Evolutionary conservation across 768 basidiomycete genomes (phyloP).

Genomic region (Butyriboletus loyo): DNA sequence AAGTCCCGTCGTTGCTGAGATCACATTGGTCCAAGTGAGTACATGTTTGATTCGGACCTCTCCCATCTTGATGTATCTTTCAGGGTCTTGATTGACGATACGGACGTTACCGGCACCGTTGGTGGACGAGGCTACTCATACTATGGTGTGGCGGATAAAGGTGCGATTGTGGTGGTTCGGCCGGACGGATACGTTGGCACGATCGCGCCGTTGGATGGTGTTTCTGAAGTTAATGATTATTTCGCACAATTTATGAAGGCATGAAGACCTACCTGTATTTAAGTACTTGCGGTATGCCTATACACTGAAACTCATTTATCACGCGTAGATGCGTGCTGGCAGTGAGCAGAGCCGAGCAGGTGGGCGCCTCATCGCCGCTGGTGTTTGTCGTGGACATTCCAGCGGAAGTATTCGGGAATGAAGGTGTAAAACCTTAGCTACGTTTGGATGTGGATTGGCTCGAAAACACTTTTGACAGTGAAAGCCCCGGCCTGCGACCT

Average conservation of each 20-base stretch:
- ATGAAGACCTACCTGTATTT: background rate
- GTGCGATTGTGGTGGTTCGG: slow-evolving; percentile 30
- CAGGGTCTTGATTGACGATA: slow-evolving; percentile 62
- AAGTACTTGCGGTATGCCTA: too few relatives aligned
- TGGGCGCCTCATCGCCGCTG: too few relatives aligned
- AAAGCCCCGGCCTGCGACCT: too few relatives aligned
- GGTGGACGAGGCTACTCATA: slow-evolving; percentile 56
- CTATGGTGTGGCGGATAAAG: slow-evolving; percentile 41
- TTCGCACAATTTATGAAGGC: slow-evolving; percentile 42
- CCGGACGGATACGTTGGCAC: slow-evolving; percentile 57
- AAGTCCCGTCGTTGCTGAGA: slow-evolving; percentile 33
- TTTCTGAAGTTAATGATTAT: slow-evolving; percentile 41
- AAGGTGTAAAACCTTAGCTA: too few relatives aligned
- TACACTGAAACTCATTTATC: too few relatives aligned
- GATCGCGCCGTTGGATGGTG: slow-evolving; percentile 46
- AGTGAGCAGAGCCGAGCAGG: too few relatives aligned
- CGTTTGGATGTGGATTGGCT: too few relatives aligned
- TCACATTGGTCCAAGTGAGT: slow-evolving; percentile 44
- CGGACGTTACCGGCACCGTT: slow-evolving; percentile 38
- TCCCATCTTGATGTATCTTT: background rate
- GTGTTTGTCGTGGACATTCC: too few relatives aligned
- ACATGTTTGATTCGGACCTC: background rate
- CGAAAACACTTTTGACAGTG: too few relatives aligned
- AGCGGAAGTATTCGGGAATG: too few relatives aligned
- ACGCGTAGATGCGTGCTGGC: too few relatives aligned